A percentile compares a stretch with the other conserved stretches of the same genome.
phyloP scores from a whole-genome alignment of 1,284 basidiomycete genomes.

The Heterobasidion annosum region DNA sequence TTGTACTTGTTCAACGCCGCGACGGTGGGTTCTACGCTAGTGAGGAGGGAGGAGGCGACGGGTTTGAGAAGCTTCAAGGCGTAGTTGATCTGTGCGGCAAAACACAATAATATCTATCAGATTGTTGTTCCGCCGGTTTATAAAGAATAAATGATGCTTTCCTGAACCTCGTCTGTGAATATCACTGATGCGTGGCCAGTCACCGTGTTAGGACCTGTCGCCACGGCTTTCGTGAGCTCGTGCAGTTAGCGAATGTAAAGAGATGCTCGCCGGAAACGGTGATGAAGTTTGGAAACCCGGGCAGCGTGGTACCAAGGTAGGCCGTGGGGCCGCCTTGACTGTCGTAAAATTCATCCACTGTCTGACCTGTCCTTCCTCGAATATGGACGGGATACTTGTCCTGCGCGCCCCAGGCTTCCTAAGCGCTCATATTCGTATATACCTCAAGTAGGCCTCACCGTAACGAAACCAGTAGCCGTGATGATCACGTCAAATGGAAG shows the following conservation, averaged over 20 bases:
- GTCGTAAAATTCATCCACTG: slow-evolving; percentile 23
- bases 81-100: slow-evolving; percentile 24
- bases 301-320: slow-evolving; percentile 24
- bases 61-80: slow-evolving; percentile 29
- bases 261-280: slow-evolving; percentile 13
- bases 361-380: slow-evolving; percentile 17
- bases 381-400: slow-evolving; percentile 19
- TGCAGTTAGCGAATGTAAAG: not conserved
- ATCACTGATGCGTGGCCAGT: slow-evolving; percentile 39
- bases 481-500: slow-evolving; percentile 23
- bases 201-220: slow-evolving; percentile 34
- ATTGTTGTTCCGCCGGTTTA: not conserved
- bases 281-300: slow-evolving; percentile 29
- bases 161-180: slow-evolving; percentile 34
- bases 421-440: not conserved
- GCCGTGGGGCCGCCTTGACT: slow-evolving; percentile 24
- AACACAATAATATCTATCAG: not conserved
- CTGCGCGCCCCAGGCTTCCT: slow-evolving; percentile 7
- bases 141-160: slow-evolving; percentile 4
- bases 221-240: not conserved
- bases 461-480: slow-evolving; percentile 22
- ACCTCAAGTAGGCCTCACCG: slow-evolving; percentile 1
- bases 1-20: slow-evolving; percentile 32
- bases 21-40: slow-evolving; percentile 7
- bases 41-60: slow-evolving; percentile 16